Base-by-base conservation (phyloP, 345 rosid genomes). In the Camelina hispida region DNA sequence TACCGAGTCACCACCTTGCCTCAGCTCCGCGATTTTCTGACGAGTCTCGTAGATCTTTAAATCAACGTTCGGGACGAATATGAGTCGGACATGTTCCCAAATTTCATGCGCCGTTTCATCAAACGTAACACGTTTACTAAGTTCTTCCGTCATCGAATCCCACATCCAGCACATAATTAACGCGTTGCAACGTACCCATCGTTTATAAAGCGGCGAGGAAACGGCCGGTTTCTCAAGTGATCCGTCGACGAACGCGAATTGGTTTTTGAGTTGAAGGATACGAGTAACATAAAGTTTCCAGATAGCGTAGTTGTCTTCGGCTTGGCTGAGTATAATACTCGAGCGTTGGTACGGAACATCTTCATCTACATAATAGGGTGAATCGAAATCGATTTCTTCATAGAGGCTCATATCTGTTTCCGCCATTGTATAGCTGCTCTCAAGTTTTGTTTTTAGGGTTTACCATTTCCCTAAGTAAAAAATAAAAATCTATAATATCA, bases 251-350 rank as follows among this genome's bases (percentile, higher is more conserved):
- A 66, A 66, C 7, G 4, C 70, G 32, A 34, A 0, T 25, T 50
- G 34, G 46, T 48, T 50, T 17, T 4, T 30, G 18, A 66, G 7
- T 66, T 7, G 12, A 18, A 66, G 70, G 13, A 48, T 0, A 2
- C 0, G 6, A 0, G 0, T 18, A 12, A 32, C 17, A 9, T 1
- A 3, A 65, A 16, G 17, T 30, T 63, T 63, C 69, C 77, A 63
- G 22, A 5, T 22, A 12, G 7, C 42, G 63, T 62, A 62, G 9
- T 63, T 72, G 55, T 72, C 69, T 62, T 72, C 77, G 7, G n/a
- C 46, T 42, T 42, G 2, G 55, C 53, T 42, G 35, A 72, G 70
- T 69, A 7, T 69, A 14, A 4, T 2, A 12, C 7, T 51, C 9
- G 59, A 18, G 32, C 2, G 4, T 17, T 0, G 1, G 28, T 16